These are phyloP conservation scores for Ochetophila trinervis DNA, from an alignment of 306 rosid genomes.

Conservation along the genomic window DNA sequence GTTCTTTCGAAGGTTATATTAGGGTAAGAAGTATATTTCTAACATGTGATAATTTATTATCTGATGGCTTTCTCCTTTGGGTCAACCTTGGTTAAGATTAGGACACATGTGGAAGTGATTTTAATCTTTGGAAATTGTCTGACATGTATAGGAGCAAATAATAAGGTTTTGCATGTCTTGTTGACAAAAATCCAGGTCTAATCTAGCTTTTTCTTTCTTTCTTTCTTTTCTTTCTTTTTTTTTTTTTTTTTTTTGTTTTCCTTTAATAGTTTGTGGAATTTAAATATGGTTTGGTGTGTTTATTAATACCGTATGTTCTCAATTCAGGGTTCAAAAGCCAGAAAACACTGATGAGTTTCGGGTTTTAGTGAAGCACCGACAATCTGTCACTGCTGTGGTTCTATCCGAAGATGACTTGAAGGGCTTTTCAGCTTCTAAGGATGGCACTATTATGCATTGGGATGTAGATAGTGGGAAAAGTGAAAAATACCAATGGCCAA, in stretches of 20 bases:
- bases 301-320: background rate
- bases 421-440: constrained; percentile 96
- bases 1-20: background rate
- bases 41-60: background rate
- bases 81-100: too few species aligned
- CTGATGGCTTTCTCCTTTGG: background rate
- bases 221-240: too few species aligned
- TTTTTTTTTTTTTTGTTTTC: too few species aligned
- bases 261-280: background rate
- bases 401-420: constrained; percentile 73
- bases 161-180: background rate
- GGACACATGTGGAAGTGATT: background rate
- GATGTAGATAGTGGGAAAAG: constrained; percentile 76
- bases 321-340: constrained; percentile 59
- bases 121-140: background rate
- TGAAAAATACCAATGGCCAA: constrained; percentile 83
- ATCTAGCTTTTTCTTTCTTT: too few species aligned
- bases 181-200: background rate
- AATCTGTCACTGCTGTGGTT: constrained; percentile 74
- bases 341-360: constrained; percentile 54
- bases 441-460: constrained; percentile 81
- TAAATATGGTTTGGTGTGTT: background rate
- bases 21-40: too few species aligned
- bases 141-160: background rate
- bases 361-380: constrained; percentile 65